Evolutionary conservation across 805 yeast genomes (phyloP).

Genomic region (Limtongozyma cylindracea): DNA sequence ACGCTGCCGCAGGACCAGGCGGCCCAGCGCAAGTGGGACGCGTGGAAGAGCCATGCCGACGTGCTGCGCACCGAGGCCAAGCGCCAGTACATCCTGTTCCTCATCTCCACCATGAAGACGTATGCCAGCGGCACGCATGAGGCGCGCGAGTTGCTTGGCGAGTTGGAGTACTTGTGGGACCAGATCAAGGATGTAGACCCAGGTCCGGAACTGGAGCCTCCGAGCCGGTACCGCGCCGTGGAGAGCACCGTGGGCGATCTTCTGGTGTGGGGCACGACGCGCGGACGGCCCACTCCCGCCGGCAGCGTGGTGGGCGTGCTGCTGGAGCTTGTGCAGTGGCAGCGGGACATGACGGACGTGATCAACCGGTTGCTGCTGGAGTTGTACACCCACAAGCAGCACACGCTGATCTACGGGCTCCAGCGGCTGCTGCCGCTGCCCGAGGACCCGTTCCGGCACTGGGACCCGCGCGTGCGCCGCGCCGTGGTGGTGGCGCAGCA

Average conservation of each 20-base stretch:
- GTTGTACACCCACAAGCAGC: too few species aligned
- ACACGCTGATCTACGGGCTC: too few species aligned
- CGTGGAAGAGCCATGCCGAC: slow-evolving; percentile 64
- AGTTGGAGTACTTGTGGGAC: slow-evolving; percentile 53
- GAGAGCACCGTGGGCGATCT: too few species aligned
- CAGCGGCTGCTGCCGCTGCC: too few species aligned
- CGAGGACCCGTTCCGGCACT: too few species aligned
- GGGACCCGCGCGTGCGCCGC: too few species aligned
- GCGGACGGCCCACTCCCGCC: too few species aligned
- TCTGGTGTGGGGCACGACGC: too few species aligned
- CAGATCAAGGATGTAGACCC: slow-evolving; percentile 29
- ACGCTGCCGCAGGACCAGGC: slow-evolving; percentile 33
- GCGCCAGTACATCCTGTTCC: slow-evolving; percentile 34
- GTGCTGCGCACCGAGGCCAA: slow-evolving; percentile 48
- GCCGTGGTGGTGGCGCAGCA: too few species aligned
- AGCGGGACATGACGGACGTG: slow-evolving; percentile 21
- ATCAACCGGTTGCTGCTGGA: slow-evolving; percentile 19
- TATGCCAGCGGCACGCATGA: slow-evolving; percentile 46
- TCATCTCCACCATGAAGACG: slow-evolving; percentile 47
- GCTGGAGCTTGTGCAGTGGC: slow-evolving; percentile 25
- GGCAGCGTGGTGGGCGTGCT: too few species aligned
- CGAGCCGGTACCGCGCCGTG: too few species aligned
- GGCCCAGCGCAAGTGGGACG: slow-evolving; percentile 57
- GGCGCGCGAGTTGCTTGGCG: slow-evolving; percentile 36
- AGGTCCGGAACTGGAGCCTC: too few species aligned